Percentiles rank a stretch among this genome's conserved stretches.
These are phyloP conservation scores for Lizonia empirigonia DNA, from an alignment of 2,329 filamentous ascomycete genomes.

Conservation along the genomic window DNA sequence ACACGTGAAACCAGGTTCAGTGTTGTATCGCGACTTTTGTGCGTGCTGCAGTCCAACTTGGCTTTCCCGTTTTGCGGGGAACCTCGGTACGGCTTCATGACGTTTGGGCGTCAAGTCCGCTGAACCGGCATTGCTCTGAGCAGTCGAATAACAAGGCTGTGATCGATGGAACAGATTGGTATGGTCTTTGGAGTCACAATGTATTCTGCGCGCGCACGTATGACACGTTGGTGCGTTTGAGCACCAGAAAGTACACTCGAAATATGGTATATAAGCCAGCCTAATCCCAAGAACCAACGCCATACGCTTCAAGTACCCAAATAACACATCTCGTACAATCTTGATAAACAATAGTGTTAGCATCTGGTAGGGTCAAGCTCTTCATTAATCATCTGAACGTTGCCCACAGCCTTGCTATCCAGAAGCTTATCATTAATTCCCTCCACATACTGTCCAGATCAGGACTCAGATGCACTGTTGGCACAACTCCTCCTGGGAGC, in stretches of 20 bases:
- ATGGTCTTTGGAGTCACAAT: too few species aligned
- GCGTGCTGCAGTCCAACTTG: neutral
- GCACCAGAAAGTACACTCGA: neutral
- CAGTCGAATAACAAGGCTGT: neutral
- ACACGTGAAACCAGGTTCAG: neutral
- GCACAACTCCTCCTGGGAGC: slow-evolving; percentile 15
- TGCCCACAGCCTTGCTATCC: slow-evolving; percentile 21
- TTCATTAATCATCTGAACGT: slow-evolving; percentile 3
- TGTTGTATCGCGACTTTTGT: slow-evolving; percentile 1
- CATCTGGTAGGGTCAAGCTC: too few species aligned
- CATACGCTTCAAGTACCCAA: neutral
- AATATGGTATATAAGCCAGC: neutral
- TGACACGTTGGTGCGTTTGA: too few species aligned
- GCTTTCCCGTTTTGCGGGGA: slow-evolving; percentile 12
- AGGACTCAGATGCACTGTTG: slow-evolving; percentile 20
- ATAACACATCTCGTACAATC: neutral
- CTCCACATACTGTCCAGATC: slow-evolving; percentile 28
- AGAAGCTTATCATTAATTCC: slow-evolving; percentile 24
- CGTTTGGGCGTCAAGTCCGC: neutral
- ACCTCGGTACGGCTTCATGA: slow-evolving; percentile 18
- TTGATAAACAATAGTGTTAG: neutral
- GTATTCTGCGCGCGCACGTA: too few species aligned
- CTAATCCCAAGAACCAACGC: neutral
- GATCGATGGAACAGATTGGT: neutral
- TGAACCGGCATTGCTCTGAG: neutral